These are phyloP conservation scores for Diospyros lotus DNA, from an alignment of 148 eudicot genomes.

Conservation along the genomic window DNA sequence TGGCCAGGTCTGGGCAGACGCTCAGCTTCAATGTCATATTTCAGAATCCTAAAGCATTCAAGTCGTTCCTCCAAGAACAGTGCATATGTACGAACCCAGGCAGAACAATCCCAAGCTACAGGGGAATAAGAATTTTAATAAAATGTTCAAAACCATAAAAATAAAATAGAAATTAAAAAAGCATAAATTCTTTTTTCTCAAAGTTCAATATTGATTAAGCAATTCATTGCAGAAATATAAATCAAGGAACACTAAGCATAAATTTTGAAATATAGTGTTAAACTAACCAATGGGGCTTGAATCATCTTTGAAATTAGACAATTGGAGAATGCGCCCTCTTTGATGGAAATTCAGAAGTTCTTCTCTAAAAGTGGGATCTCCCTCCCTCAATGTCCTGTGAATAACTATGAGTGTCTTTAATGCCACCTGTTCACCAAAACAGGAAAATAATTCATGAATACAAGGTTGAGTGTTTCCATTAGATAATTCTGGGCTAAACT, in stretches of 20 bases:
- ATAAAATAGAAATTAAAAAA: not conserved
- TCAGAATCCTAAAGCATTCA: slow-evolving; percentile 85
- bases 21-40: slow-evolving; percentile 96
- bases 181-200: not conserved
- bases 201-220: not conserved
- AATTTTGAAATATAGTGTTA: not conserved
- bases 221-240: slow-evolving; percentile 6
- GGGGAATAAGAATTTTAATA: not conserved
- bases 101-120: slow-evolving; percentile 98
- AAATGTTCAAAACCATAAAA: not conserved
- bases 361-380: slow-evolving; percentile 96
- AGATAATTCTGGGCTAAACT: not conserved
- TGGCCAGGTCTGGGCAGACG: slow-evolving; percentile 79
- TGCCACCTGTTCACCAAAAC: slow-evolving; percentile 67
- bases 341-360: slow-evolving; percentile 81
- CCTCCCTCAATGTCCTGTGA: slow-evolving; percentile 85
- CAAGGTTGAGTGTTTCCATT: not conserved
- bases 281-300: slow-evolving; percentile 78
- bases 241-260: not conserved
- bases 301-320: slow-evolving; percentile 95
- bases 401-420: slow-evolving; percentile 87
- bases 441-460: not conserved
- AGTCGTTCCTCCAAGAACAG: slow-evolving; percentile 94
- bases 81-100: slow-evolving; percentile 93
- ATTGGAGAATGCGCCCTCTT: slow-evolving; percentile 73